A percentile compares a stretch with the other conserved stretches of the same genome.
These are phyloP conservation scores for Candida multigemmis DNA, from an alignment of 805 yeast genomes.

Conservation along the genomic window DNA sequence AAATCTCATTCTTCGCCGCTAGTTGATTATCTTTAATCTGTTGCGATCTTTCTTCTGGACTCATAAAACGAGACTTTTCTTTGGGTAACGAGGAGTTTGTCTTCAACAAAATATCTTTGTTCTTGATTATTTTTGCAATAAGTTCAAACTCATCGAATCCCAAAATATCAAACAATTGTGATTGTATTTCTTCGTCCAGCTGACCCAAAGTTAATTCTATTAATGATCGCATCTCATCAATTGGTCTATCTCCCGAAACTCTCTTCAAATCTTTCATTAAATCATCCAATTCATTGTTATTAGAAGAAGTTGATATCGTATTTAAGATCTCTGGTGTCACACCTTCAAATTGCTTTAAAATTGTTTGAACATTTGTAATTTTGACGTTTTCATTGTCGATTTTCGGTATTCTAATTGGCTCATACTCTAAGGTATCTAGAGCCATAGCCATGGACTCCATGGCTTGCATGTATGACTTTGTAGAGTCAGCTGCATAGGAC, in stretches of 20 bases:
- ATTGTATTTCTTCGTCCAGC: constrained; percentile 56
- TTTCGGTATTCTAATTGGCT: constrained; percentile 20
- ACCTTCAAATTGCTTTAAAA: constrained; percentile 28
- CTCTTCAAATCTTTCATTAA: constrained; percentile 21
- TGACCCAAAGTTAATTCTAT: neutral
- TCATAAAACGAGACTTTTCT: constrained; percentile 21
- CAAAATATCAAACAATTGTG: constrained; percentile 63
- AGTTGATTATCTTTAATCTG: constrained; percentile 43
- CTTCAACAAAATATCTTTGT: constrained; percentile 19
- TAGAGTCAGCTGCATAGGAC: constrained; percentile 47
- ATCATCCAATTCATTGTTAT: constrained; percentile 7
- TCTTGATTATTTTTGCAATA: constrained; percentile 51
- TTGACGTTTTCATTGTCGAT: constrained; percentile 26
- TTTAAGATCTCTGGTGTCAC: constrained; percentile 22
- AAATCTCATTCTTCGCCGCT: constrained; percentile 37
- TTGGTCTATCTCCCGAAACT: constrained; percentile 22
- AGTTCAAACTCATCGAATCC: constrained; percentile 85
- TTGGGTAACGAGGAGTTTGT: constrained; percentile 1
- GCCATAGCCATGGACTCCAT: constrained; percentile 61
- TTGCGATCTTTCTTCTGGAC: constrained; percentile 47
- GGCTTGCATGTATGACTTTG: constrained; percentile 71
- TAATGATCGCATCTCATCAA: constrained; percentile 15
- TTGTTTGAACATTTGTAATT: constrained; percentile 14
- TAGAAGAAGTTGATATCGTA: constrained; percentile 3
- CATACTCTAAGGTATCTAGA: constrained; percentile 18